Evolutionary conservation across 2,329 filamentous ascomycete genomes (phyloP).

Genomic region (Fusarium sp.): DNA sequence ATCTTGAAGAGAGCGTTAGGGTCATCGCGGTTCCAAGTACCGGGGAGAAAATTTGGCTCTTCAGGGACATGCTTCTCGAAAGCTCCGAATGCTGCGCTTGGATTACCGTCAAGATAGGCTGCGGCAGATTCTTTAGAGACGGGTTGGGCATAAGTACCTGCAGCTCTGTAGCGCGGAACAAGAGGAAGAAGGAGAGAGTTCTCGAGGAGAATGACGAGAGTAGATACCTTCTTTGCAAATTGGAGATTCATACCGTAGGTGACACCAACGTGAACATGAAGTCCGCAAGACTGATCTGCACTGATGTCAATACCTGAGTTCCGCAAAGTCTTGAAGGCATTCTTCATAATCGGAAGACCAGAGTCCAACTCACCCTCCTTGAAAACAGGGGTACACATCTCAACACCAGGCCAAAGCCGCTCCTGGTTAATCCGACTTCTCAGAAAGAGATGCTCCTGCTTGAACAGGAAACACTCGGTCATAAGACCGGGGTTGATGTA

Average conservation of each 20-base stretch:
- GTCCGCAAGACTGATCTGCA: constrained; percentile 37
- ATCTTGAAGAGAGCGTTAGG: background rate
- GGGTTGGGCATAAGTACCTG: background rate
- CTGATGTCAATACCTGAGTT: constrained; percentile 9
- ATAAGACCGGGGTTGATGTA: background rate
- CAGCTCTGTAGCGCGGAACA: background rate
- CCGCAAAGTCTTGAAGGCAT: constrained; percentile 20
- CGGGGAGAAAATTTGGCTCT: background rate
- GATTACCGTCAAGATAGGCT: background rate
- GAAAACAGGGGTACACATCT: constrained; percentile 39
- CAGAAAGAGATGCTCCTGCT: constrained; percentile 7
- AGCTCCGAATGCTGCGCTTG: background rate
- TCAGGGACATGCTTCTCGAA: background rate
- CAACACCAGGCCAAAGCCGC: constrained; percentile 27
- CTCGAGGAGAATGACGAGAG: constrained; percentile 39
- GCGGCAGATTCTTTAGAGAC: background rate
- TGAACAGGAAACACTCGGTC: constrained; percentile 27
- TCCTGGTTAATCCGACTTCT: background rate
- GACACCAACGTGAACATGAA: constrained; percentile 44
- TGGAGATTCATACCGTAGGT: constrained; percentile 37
- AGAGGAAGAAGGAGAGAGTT: constrained; percentile 23
- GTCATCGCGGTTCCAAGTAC: constrained; percentile 18
- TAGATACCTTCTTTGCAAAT: constrained; percentile 40
- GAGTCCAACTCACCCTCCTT: constrained; percentile 22
- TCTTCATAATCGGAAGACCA: constrained; percentile 18